Percentiles rank a stretch among this genome's conserved stretches.
Evolutionary conservation across 1,284 basidiomycete genomes (phyloP).

Genomic region (Cryptococcus floricola): DNA sequence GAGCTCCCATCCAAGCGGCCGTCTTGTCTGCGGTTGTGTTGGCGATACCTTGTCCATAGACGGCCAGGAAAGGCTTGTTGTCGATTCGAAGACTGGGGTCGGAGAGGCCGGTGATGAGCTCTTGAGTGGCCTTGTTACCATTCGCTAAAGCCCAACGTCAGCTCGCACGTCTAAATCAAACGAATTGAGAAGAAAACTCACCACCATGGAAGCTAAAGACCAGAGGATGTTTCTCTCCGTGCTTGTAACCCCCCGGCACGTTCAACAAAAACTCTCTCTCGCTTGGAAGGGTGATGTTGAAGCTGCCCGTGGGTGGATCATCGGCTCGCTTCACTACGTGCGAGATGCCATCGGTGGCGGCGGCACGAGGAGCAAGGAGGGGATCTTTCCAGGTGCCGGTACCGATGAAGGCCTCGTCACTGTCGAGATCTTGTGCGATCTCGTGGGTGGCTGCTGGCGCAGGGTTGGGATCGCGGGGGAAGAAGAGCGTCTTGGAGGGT

Average conservation of each 20-base stretch:
- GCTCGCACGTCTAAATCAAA: neutral
- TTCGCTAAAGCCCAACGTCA: slow-evolving; percentile 12
- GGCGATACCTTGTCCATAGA: slow-evolving; percentile 26
- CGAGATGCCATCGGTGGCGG: too few species aligned
- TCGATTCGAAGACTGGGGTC: slow-evolving; percentile 15
- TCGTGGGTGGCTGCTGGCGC: too few species aligned
- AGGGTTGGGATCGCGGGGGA: too few species aligned
- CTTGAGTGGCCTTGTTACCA: slow-evolving; percentile 19
- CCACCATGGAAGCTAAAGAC: slow-evolving; percentile 30
- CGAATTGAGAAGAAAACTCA: slow-evolving; percentile 5
- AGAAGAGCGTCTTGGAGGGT: neutral
- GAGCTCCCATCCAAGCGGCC: slow-evolving; percentile 23
- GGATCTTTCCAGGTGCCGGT: too few species aligned
- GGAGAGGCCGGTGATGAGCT: slow-evolving; percentile 23
- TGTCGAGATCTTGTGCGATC: too few species aligned
- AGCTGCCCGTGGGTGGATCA: slow-evolving; percentile 2
- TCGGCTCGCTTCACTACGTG: too few species aligned
- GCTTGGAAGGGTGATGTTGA: slow-evolving; percentile 12
- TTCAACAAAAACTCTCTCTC: slow-evolving; percentile 21
- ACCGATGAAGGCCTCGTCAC: neutral
- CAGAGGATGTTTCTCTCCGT: slow-evolving; percentile 14
- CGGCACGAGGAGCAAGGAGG: too few species aligned
- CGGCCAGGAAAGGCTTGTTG: slow-evolving; percentile 22
- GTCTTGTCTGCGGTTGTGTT: slow-evolving; percentile 23
- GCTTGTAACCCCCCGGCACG: slow-evolving; percentile 19